Base-by-base conservation (phyloP, 1,284 basidiomycete species). In the Boletus semigastroideus region DNA sequence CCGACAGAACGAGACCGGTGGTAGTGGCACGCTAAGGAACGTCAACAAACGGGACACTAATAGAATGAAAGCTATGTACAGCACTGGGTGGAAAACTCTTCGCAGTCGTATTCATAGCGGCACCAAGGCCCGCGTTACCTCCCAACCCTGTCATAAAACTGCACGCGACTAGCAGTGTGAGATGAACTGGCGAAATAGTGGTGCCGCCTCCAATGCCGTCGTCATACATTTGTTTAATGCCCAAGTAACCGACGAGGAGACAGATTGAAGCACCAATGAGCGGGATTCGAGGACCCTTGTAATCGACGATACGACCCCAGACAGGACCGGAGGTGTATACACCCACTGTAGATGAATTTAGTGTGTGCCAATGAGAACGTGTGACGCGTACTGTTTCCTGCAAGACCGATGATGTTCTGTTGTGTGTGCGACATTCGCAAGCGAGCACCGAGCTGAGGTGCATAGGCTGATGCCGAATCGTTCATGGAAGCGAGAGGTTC, bases 381-480 rank as follows among this genome's bases (percentile, higher is more conserved):
- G 41, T 2, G 34, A 63, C 16, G 49, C 61, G 56, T 55, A 84
- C 85, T 65, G 59, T 87, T 89, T 46, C 85, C 86, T 4, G 82
- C 82, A 13, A 86, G 71, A 11, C 83, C 89, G 25, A 92, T 77
- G 39, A 91, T 68, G 60, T 92, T 93, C 41, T 90, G 73, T 54
- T 87, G 80, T 0, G 89, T 92, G 46, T 91, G 87, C 1, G 82
- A 78, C 17, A 92, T 78, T 41, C 77, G 73, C n/a, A 93, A 76
- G 36, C 82, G 78, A 14, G 81, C 70, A 2, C 84, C 87, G 4
- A 94, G 75, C 65, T 92, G 90, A 0, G 91, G 90, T 1, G 86
- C 84, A 65, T 92, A 94, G 2, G 87, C 91, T 87, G 63, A 50
- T 33, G 39, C 46, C n/a, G 41, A 19, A 44, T 7, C 25, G 30